Base-by-base conservation (phyloP, 371 early-diverging fungal species). In the Mortierella sp. region DNA sequence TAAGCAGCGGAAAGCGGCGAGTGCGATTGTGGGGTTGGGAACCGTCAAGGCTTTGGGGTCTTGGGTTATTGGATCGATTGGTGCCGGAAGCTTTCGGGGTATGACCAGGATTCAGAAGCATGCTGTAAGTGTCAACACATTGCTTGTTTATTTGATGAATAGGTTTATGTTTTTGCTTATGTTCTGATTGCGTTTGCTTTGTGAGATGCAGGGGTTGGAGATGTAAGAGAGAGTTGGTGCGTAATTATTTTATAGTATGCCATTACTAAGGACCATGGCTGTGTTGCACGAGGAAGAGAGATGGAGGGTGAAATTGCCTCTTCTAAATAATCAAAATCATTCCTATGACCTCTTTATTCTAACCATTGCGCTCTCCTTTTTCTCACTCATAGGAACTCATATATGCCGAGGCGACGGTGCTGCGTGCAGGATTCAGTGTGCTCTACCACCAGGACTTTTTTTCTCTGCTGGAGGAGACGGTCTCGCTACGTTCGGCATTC, bases 71-170 rank as follows among this genome's bases (percentile, higher is more conserved):
- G 82, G 82, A 0, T 68, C 64, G 19, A 45, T 77, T 16, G 82
- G 82, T 0, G 77, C 72, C 3, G 68, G 69, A 0, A 70, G 68
- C n/a, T 82, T 82, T 43, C 61, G 65, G n/a, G 75, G 69, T 7
- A 82, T 82, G 82, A 82, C 78, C 16, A 74, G 78, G 50, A 73
- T 77, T 24, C 78, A 82, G 53, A 82, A 77, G 78, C 82, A 82
- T 52, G 82, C 82, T 5, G 82, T 82, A 82, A 67, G 71, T 47
- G 6, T 24, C n/a, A n/a, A 1, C 4, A 31, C 4, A 0, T 10
- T 67, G 22, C 37, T 37, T 39, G 16, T 34, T 45, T 55, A 2
- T 14, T 45, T 66, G 29, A 43, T 45, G 16, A 5, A 5, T 19
- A 39, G 31, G 41, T 53, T 14, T 14, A 29, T 37, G 55, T 52